Evolutionary conservation across 2,329 filamentous ascomycete species (phyloP).

Genomic region (Cladosporium phlei): DNA sequence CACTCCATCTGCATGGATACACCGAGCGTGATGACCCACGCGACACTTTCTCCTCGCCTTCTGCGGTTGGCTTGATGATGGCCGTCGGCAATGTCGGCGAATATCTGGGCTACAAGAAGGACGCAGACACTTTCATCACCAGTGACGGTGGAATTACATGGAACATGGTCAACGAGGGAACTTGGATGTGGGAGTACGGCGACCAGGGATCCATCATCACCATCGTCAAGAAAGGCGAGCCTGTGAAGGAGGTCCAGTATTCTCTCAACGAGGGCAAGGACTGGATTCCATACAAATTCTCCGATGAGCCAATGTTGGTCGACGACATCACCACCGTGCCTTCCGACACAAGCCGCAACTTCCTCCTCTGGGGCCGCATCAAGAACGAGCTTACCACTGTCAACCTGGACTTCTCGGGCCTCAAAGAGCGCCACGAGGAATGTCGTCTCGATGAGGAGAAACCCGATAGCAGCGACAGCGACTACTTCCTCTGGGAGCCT

Average conservation of each 20-base stretch:
- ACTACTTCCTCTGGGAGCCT: conserved; percentile 86
- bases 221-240: conserved; percentile 67
- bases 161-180: conserved; percentile 79
- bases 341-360: conserved; percentile 84
- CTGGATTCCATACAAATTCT: conserved; percentile 74
- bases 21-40: conserved; percentile 79
- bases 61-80: conserved; percentile 86
- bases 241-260: conserved; percentile 68
- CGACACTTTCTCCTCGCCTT: conserved; percentile 82
- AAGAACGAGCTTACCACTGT: conserved; percentile 62
- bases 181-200: conserved; percentile 89
- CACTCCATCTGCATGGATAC: conserved; percentile 90
- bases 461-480: conserved; percentile 53
- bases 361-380: conserved; percentile 77
- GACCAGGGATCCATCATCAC: conserved; percentile 92
- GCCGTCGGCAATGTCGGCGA: conserved; percentile 86
- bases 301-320: conserved; percentile 62
- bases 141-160: conserved; percentile 85
- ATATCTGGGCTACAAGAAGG: conserved; percentile 59
- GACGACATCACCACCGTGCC: conserved; percentile 81
- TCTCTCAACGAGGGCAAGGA: conserved; percentile 73
- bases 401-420: conserved; percentile 82
- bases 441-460: conserved; percentile 65
- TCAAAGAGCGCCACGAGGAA: conserved; percentile 59
- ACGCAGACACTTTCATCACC: conserved; percentile 87